Conservation (phyloP, 352 stramenopile species). For the Globisporangium splendens region DNA sequence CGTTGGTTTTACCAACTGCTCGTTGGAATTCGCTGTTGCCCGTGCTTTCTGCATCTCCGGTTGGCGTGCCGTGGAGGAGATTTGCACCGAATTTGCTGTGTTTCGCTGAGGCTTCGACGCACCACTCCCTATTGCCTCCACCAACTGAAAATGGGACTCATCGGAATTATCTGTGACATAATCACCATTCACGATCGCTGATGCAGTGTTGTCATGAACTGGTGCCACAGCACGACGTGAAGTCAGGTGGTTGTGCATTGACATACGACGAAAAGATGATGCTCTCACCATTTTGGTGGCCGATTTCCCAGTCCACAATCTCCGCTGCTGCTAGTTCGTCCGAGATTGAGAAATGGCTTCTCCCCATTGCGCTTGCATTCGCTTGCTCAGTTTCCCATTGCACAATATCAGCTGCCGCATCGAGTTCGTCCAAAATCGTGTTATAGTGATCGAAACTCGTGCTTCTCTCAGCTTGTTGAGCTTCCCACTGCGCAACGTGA, state of each 20-base stretch:
- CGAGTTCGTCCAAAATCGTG: slow-evolving; percentile 13
- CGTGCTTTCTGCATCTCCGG: background rate
- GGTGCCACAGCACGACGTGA: background rate
- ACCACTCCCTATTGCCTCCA: background rate
- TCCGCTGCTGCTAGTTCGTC: slow-evolving; percentile 37
- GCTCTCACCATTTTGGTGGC: slow-evolving; percentile 9
- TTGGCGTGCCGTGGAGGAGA: background rate
- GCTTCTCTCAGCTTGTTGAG: background rate
- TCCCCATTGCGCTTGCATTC: background rate
- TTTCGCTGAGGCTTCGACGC: background rate
- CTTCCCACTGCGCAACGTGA: background rate
- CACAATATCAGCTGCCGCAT: slow-evolving; percentile 12
- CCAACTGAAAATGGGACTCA: slow-evolving; percentile 9
- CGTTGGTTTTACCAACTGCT: background rate
- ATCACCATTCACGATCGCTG: slow-evolving; percentile 2
- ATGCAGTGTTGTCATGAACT: background rate
- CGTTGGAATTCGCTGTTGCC: background rate
- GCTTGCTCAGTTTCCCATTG: slow-evolving; percentile 13
- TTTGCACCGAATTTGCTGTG: background rate
- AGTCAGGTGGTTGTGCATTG: too few relatives aligned
- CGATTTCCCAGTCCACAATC: slow-evolving; percentile 20
- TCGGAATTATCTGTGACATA: slow-evolving; percentile 1
- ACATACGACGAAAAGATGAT: background rate
- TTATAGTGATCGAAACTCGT: background rate
- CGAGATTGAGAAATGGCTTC: slow-evolving; percentile 15